A percentile compares a stretch with the other conserved stretches of the same genome.
Conservation (phyloP, 192 early-diverging fungal genomes). For the Podila minutissima region DNA sequence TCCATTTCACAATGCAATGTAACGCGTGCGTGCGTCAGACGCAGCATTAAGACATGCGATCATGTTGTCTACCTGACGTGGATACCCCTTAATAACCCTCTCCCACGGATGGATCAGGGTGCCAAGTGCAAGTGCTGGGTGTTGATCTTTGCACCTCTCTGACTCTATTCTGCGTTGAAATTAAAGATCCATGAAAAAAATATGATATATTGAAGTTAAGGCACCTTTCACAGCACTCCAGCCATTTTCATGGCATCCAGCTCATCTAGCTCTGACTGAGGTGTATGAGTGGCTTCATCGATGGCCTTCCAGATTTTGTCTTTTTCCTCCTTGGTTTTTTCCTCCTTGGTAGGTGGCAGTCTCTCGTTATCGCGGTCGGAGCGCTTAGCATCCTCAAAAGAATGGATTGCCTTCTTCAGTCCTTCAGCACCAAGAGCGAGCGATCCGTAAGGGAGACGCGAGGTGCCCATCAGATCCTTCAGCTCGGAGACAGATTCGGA, state of each 20-base stretch:
- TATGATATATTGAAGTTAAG: not conserved
- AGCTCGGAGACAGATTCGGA: slow-evolving; percentile 94
- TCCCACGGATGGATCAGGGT: not conserved
- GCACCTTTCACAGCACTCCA: slow-evolving; percentile 13
- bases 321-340: slow-evolving; percentile 51
- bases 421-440: slow-evolving; percentile 92
- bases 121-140: too few relatives aligned
- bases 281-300: slow-evolving; percentile 35
- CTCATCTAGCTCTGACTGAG: slow-evolving; percentile 46
- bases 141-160: too few relatives aligned
- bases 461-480: slow-evolving; percentile 88
- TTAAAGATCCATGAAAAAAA: not conserved
- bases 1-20: too few relatives aligned
- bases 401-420: slow-evolving; percentile 88
- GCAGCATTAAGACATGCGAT: not conserved
- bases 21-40: not conserved
- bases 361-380: slow-evolving; percentile 95
- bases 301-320: slow-evolving; percentile 45
- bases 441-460: slow-evolving; percentile 85
- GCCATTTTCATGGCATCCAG: slow-evolving; percentile 44
- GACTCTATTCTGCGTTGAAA: too few relatives aligned
- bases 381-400: slow-evolving; percentile 92
- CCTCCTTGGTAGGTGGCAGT: slow-evolving; percentile 79
- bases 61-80: not conserved
- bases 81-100: not conserved